Evolutionary conservation across 2,329 filamentous ascomycete genomes (phyloP).

Genomic region (Monosporascus sp.): DNA sequence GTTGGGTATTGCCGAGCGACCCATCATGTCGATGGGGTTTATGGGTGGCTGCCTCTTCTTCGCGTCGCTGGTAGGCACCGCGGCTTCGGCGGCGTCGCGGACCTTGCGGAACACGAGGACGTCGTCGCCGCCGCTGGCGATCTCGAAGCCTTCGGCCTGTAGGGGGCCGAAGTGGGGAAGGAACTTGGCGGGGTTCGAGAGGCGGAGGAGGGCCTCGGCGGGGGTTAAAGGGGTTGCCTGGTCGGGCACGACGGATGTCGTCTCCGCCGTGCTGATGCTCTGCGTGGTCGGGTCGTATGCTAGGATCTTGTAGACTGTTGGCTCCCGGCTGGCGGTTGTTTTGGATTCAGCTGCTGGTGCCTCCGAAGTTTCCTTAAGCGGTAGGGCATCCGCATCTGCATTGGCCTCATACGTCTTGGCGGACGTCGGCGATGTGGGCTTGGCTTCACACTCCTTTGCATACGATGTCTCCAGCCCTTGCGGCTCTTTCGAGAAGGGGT

Average conservation of each 20-base stretch:
- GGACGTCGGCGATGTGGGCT: conserved; percentile 29
- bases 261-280: conserved; percentile 54
- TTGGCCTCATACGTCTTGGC: conserved; percentile 29
- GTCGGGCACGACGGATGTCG: conserved; percentile 48
- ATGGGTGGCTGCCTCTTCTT: conserved; percentile 22
- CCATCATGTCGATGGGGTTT: conserved; percentile 58
- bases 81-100: conserved; percentile 22
- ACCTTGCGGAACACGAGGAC: conserved; percentile 64
- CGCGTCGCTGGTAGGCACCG: conserved; percentile 9
- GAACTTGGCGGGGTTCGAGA: conserved; percentile 61
- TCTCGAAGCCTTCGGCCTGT: conserved; percentile 59
- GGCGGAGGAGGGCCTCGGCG: conserved; percentile 52
- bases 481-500: conserved; percentile 39
- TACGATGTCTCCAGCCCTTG: conserved; percentile 46
- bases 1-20: conserved; percentile 33
- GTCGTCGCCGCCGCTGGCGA: conserved; percentile 57
- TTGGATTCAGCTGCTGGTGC: conserved; percentile 7
- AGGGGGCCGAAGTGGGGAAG: conserved; percentile 57
- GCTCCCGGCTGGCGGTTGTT: conserved; percentile 14
- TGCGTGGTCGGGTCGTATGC: conserved; percentile 59
- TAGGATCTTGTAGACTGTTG: conserved; percentile 56
- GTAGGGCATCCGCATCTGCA: conserved; percentile 5
- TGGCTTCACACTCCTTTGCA: conserved; percentile 37
- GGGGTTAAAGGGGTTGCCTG: conserved; percentile 48
- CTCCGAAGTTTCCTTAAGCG: conserved; percentile 2